phyloP scores from a whole-genome alignment of 257 asterid species.

The Penstemon davidsonii region DNA sequence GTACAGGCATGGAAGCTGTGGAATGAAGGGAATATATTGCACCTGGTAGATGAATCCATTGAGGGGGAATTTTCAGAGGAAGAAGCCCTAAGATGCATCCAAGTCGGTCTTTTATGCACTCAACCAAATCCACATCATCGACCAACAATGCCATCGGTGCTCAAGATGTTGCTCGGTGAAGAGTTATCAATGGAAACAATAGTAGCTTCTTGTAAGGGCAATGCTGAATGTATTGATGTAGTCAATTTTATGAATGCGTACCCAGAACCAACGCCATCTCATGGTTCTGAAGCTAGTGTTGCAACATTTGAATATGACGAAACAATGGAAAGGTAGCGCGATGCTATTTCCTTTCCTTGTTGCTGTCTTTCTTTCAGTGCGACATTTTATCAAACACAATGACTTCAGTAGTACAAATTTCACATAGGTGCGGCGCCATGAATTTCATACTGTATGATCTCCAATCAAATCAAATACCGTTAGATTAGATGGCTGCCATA shows the following conservation, averaged over 20 bases:
- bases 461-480: too few relatives aligned
- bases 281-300: not conserved
- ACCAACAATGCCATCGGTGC: slow-evolving; percentile 20
- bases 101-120: slow-evolving; percentile 26
- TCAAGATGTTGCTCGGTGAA: slow-evolving; percentile 13
- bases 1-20: too few relatives aligned
- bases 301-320: slow-evolving; percentile 10
- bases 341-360: not conserved
- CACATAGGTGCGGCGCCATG: too few relatives aligned
- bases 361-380: too few relatives aligned
- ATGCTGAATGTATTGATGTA: not conserved
- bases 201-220: not conserved
- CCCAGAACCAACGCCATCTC: not conserved
- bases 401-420: too few relatives aligned
- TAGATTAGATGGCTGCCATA: too few relatives aligned
- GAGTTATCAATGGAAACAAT: not conserved
- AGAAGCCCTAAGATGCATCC: not conserved
- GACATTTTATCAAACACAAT: too few relatives aligned
- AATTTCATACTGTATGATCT: too few relatives aligned
- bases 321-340: not conserved
- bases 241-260: not conserved
- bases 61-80: too few relatives aligned
- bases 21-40: too few relatives aligned
- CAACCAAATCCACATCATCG: not conserved
- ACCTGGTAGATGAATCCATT: too few relatives aligned